These are phyloP conservation scores for Alternaria arborescens DNA, from an alignment of 2,329 filamentous ascomycete genomes.

Conservation along the genomic window DNA sequence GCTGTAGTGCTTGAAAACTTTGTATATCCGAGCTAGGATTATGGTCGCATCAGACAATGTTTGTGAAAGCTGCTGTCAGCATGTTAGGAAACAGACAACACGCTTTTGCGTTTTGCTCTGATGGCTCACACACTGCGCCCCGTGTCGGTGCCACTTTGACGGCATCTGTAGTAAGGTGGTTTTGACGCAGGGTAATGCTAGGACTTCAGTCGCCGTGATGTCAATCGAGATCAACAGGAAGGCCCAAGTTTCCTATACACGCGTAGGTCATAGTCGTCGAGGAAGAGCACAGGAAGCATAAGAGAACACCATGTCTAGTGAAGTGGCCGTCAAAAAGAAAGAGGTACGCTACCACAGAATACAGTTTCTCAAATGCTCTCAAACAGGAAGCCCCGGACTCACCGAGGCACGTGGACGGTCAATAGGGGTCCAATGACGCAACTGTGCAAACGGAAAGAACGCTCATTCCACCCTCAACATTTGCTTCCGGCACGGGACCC, in stretches of 20 bases:
- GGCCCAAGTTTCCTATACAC: background rate
- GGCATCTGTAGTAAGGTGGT: background rate
- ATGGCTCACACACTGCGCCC: background rate
- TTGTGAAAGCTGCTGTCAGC: background rate
- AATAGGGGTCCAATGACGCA: slow-evolving; percentile 5
- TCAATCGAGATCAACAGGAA: background rate
- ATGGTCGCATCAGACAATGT: background rate
- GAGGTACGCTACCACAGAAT: background rate
- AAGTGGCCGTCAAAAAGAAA: background rate
- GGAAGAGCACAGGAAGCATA: background rate
- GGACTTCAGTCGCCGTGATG: background rate
- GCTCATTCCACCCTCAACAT: background rate
- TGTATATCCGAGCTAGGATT: background rate
- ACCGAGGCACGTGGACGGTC: background rate
- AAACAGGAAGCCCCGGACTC: background rate
- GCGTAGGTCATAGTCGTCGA: background rate
- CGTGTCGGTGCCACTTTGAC: background rate
- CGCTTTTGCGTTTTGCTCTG: background rate
- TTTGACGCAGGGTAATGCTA: background rate
- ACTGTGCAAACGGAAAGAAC: background rate
- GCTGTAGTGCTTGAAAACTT: background rate
- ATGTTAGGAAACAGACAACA: background rate
- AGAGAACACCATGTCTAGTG: background rate
- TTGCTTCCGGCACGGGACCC: background rate
- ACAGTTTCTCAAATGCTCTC: background rate